Evolutionary conservation across 805 yeast species (phyloP).

Genomic region (Blastobotrys mokoenaii): DNA sequence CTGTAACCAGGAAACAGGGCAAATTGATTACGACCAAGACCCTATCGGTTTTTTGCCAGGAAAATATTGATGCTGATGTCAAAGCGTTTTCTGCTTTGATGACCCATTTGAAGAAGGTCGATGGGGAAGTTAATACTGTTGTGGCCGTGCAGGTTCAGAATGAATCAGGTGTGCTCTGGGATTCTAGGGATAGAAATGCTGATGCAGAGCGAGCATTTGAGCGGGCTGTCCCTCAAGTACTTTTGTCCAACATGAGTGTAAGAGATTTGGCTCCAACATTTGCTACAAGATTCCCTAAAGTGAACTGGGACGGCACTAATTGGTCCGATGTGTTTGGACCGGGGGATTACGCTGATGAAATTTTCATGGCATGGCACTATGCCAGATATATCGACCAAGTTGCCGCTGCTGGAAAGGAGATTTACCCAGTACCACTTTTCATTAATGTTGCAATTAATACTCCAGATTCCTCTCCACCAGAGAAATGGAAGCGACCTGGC

Average conservation of each 20-base stretch:
- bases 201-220: constrained; percentile 6
- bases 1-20: constrained; percentile 2
- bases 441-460: constrained; percentile 15
- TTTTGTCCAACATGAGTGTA: constrained; percentile 2
- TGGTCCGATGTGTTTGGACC: constrained; percentile 13
- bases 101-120: constrained; percentile 9
- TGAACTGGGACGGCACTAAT: background rate
- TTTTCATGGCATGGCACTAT: constrained; percentile 17
- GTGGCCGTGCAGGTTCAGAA: constrained; percentile 15
- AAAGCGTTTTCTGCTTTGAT: constrained; percentile 11
- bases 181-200: constrained; percentile 8
- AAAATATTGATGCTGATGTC: constrained; percentile 7
- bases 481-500: constrained; percentile 14
- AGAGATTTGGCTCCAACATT: background rate
- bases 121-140: constrained; percentile 8
- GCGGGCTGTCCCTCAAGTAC: constrained; percentile 6
- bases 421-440: constrained; percentile 11
- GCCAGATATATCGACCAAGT: constrained; percentile 11
- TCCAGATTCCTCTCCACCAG: constrained; percentile 6
- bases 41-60: constrained; percentile 9
- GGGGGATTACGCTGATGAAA: constrained; percentile 8
- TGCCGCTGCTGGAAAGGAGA: constrained; percentile 8
- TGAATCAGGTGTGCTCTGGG: constrained; percentile 15
- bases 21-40: constrained; percentile 3
- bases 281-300: constrained; percentile 1